Base-by-base conservation (phyloP, 2,329 filamentous ascomycete genomes). In the Colletotrichum sp. region DNA sequence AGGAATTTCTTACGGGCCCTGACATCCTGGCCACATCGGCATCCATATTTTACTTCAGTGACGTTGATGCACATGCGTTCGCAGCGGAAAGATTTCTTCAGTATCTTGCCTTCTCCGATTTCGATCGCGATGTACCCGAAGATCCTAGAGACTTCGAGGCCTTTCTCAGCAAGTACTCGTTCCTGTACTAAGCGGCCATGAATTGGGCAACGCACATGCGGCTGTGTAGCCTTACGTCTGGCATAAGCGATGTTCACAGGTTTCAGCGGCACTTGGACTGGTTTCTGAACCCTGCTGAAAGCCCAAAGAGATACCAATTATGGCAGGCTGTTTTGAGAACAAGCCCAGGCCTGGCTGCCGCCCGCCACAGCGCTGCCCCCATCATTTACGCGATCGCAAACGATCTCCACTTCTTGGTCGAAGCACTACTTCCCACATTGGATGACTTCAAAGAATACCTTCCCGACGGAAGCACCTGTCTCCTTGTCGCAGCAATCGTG, bases 391-490 rank as follows among this genome's bases (percentile, higher is more conserved):
- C 43, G 0, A 48, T 48, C 6, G 43, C 43, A 0, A 48, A 48
- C 9, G 43, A 48, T 21, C 43, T 48, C 10, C 43, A 48, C 10
- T 3, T 48, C 43, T 1, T 48, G 43, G 10, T 48, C 0, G 43
- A 48, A 0, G 6, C 6, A 48, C 0, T 48, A 0, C 43, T 48
- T 0, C 43, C 43, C 6, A 48, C 10, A 0, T 2, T 48, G 18
- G 43, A 48, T 0, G 43, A 48, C 0, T 0, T 48, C 0, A 21
- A 48, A 0, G 10, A 0, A 21, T 7, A 48, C 10, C 1, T 48
- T 21, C 0, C 6, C 18, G 43, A 21, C 10, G 43, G 43, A 1
- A 48, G 43, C 0, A 48, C 43, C n/a, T 48, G 43, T 13, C 18
- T 48, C 3, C 0, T 48, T 48, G 18, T 48, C 0, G 43, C 43